These are phyloP conservation scores for Boehmeria nivea DNA, from an alignment of 306 rosid species.

Conservation along the genomic window DNA sequence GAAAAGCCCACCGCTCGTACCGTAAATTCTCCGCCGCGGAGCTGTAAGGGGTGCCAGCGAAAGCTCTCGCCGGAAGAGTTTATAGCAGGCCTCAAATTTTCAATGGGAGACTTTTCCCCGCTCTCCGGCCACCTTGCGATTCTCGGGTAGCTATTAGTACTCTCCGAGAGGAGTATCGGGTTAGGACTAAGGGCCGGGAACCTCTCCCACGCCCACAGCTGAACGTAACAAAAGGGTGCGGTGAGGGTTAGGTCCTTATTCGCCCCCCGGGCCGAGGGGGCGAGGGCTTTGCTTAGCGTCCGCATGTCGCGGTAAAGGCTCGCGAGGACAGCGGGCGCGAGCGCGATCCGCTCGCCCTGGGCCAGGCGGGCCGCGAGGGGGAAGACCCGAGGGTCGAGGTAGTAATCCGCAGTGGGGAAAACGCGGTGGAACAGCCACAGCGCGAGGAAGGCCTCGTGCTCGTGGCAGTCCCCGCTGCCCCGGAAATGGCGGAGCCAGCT, in stretches of 20 bases:
- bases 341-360: conserved; percentile 36
- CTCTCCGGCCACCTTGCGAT: neutral
- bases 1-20: conserved; percentile 19
- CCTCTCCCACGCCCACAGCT: conserved; percentile 29
- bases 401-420: conserved; percentile 18
- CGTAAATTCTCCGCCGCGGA: conserved; percentile 1
- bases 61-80: conserved; percentile 14
- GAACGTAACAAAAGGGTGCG: conserved; percentile 12
- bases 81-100: neutral
- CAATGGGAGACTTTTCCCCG: conserved; percentile 14
- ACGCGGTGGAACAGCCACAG: conserved; percentile 52
- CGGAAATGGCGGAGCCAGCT: conserved; percentile 44
- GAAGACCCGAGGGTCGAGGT: conserved; percentile 17
- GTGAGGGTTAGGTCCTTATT: conserved; percentile 1
- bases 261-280: neutral
- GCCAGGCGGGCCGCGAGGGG: conserved; percentile 39
- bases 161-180: no score
- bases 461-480: conserved; percentile 27
- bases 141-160: no score
- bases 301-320: conserved; percentile 33
- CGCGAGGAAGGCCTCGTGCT: conserved; percentile 41
- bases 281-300: no score
- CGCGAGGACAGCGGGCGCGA: conserved; percentile 51
- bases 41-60: conserved; percentile 18
- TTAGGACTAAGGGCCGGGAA: no score